A percentile compares a stretch with the other conserved stretches of the same genome.
Evolutionary conservation across 2,329 filamentous ascomycete genomes (phyloP).

Genomic region (Ophiocordyceps australis): DNA sequence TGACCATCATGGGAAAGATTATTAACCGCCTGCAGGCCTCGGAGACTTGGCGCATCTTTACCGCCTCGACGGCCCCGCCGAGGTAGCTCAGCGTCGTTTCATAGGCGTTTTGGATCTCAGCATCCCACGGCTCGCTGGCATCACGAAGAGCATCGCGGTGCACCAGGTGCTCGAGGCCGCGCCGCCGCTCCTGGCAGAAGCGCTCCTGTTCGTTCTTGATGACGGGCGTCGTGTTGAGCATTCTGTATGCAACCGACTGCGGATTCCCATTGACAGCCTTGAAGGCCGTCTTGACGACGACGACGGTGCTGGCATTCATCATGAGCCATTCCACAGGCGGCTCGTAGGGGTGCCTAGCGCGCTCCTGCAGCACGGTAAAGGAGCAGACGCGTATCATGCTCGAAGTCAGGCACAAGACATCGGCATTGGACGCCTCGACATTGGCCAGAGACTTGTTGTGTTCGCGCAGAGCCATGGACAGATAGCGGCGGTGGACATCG

Average conservation of each 20-base stretch:
- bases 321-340: slow-evolving; percentile 6
- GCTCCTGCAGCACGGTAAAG: slow-evolving; percentile 5
- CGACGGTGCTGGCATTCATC: slow-evolving; percentile 4
- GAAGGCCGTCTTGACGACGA: slow-evolving; percentile 2
- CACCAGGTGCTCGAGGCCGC: slow-evolving; percentile 3
- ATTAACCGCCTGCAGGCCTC: slow-evolving; percentile 2
- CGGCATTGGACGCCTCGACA: slow-evolving; percentile 2
- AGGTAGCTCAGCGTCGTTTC: slow-evolving; percentile 6
- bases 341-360: slow-evolving; percentile 3
- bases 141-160: slow-evolving; percentile 1
- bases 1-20: slow-evolving; percentile 4
- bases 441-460: slow-evolving; percentile 4
- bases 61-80: slow-evolving; percentile 2
- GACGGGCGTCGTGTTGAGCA: slow-evolving; percentile 3
- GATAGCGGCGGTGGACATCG: slow-evolving; percentile 4
- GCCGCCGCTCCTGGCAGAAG: slow-evolving; percentile 2
- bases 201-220: slow-evolving; percentile 3
- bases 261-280: slow-evolving; percentile 1
- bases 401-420: slow-evolving; percentile 4
- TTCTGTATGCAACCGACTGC: slow-evolving; percentile 1
- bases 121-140: slow-evolving; percentile 5
- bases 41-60: slow-evolving; percentile 1
- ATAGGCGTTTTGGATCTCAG: slow-evolving; percentile 5
- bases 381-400: slow-evolving; percentile 4
- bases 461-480: slow-evolving; percentile 5